Evolutionary conservation across 352 stramenopile species (phyloP).

Genomic region (Aphanomyces stellatus): DNA sequence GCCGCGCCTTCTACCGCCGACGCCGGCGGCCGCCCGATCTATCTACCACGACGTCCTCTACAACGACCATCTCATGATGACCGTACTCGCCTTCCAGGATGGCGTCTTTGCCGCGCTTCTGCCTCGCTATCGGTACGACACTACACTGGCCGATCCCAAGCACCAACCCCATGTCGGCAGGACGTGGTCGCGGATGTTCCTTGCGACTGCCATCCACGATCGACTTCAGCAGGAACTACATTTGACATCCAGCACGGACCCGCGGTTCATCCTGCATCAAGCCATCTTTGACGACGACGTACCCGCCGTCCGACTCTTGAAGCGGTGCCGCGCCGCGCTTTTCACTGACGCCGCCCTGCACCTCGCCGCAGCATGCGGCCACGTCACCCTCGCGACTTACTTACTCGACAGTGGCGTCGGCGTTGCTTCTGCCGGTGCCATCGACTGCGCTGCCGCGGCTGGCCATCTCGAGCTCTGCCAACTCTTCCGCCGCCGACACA

Average conservation of each 20-base stretch:
- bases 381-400: background rate
- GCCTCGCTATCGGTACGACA: background rate
- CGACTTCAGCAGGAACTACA: background rate
- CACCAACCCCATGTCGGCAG: background rate
- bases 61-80: background rate
- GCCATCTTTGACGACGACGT: background rate
- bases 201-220: background rate
- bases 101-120: background rate
- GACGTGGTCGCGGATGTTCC: background rate
- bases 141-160: background rate
- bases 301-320: background rate
- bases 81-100: background rate
- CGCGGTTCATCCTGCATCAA: background rate
- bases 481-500: background rate
- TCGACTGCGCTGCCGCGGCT: constrained; percentile 2
- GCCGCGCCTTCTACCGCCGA: background rate
- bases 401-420: background rate
- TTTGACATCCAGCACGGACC: background rate
- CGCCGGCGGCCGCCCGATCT: background rate
- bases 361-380: background rate
- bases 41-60: background rate
- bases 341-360: background rate
- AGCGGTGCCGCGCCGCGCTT: background rate
- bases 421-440: background rate
- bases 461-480: background rate